Evolutionary conservation across 768 basidiomycete species (phyloP).

Genomic region (Podaxis rugospora): DNA sequence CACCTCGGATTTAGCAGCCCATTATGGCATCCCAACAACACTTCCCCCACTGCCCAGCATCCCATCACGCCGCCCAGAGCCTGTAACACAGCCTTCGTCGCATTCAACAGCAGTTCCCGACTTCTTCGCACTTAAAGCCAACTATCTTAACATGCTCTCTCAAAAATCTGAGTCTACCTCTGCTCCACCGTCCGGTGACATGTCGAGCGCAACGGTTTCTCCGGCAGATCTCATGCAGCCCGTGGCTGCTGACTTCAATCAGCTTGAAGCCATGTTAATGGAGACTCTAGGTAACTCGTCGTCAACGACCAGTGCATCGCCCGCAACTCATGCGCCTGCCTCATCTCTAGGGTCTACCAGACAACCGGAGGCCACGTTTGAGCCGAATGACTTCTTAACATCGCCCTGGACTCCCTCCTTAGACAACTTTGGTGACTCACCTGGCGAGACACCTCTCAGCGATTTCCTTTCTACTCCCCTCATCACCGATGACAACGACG

Average conservation of each 20-base stretch:
- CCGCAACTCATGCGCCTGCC: constrained; percentile 17
- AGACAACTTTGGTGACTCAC: constrained; percentile 24
- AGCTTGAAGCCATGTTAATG: constrained; percentile 14
- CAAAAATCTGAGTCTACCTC: constrained; percentile 39
- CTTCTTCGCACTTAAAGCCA: constrained; percentile 47
- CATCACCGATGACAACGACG: constrained; percentile 20
- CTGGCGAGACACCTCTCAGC: constrained; percentile 29
- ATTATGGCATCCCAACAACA: constrained; percentile 75
- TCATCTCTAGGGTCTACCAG: constrained; percentile 13
- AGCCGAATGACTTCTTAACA: constrained; percentile 26
- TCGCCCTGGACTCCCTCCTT: constrained; percentile 24
- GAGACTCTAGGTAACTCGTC: constrained; percentile 16
- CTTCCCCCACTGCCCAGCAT: constrained; percentile 67
- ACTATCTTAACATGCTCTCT: constrained; percentile 68
- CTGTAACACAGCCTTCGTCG: constrained; percentile 29
- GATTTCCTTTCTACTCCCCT: constrained; percentile 37
- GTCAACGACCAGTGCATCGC: not conserved
- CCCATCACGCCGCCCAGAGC: constrained; percentile 44
- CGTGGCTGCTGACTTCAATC: constrained; percentile 19
- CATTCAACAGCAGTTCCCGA: constrained; percentile 32
- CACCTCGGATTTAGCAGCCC: constrained; percentile 65
- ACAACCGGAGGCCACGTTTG: constrained; percentile 21
- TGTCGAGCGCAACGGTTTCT: constrained; percentile 21
- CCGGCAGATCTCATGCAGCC: constrained; percentile 19
- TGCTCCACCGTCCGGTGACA: constrained; percentile 25